Base-by-base conservation (phyloP, 2,329 filamentous ascomycete genomes). In the Aspergillus hiratsukae region DNA sequence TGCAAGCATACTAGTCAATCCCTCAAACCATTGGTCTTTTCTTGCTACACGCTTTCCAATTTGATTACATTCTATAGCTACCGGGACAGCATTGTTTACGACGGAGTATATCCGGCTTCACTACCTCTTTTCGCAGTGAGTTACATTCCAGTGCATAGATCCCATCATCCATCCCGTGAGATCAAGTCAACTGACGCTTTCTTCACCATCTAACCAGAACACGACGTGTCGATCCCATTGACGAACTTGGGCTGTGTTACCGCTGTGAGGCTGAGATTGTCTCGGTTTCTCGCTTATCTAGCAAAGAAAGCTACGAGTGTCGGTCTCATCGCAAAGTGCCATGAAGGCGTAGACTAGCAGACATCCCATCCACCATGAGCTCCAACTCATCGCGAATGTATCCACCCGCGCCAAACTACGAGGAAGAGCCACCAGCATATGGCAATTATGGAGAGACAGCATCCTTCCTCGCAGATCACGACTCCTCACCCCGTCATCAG, bases 401-500 rank as follows among this genome's bases (percentile, higher is more conserved):
- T 59, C 64, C 65, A 53, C 64, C 66, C 40, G 71, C 70, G 25
- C 68, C 68, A 46, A 67, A 62, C 55, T 77, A 77, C 52, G 67
- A 69, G 49, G 76, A 78, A n/a, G 74, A 73, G 52, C 75, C 76
- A 25, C 76, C 76, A 23, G 70, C 73, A 5, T 78, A 78, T 61
- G 54, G 62, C 46, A 60, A 64, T 35, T 66, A 72, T 45, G 61
- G 69, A 60, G 66, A 73, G 57, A 55, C 69, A 52, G 46, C 61
- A 11, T 68, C 69, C 11, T 66, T 66, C 51, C 56, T 72, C 55
- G 65, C 70, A 49, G 66, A 71, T 27, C 56, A 65, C 51, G 63
- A 72, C 40, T 69, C 70, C 48, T 45, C 60, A 37, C 25, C 62
- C 31, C 66, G 69, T 45, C 69, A 68, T 11, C 71, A 74, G 64